Conservation (phyloP, 306 rosid species). For the Luffa aegyptiaca region DNA sequence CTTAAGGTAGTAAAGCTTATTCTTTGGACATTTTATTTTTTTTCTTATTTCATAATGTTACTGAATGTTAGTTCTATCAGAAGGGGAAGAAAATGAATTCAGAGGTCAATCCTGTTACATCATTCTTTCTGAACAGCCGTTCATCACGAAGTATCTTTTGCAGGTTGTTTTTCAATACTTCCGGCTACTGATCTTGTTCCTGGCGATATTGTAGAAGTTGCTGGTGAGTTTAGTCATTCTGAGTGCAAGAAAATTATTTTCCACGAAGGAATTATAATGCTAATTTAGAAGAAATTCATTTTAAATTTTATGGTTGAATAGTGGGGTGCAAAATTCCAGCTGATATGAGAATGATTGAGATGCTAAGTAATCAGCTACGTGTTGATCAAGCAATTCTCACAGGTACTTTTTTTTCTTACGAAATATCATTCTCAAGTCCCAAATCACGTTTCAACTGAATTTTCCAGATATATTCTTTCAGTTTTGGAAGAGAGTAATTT, state of each 20-base stretch:
- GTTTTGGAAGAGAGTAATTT: neutral
- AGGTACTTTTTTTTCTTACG: constrained; percentile 27
- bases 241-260: constrained; percentile 15
- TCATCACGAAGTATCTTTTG: constrained; percentile 18
- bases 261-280: neutral
- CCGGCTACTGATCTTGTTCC: constrained; percentile 94
- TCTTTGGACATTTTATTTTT: neutral
- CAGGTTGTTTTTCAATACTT: constrained; percentile 93
- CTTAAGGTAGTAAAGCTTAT: neutral
- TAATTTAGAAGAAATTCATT: constrained; percentile 10
- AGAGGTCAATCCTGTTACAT: neutral
- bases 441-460: neutral
- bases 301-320: constrained; percentile 21
- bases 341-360: constrained; percentile 92
- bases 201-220: constrained; percentile 88
- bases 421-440: neutral
- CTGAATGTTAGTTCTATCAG: neutral
- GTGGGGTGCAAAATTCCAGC: constrained; percentile 99
- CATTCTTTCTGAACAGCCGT: neutral
- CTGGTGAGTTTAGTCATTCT: constrained; percentile 49
- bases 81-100: neutral
- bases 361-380: constrained; percentile 81
- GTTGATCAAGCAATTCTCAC: constrained; percentile 98
- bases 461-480: neutral
- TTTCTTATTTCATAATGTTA: neutral